Conservation (phyloP, 2,329 filamentous ascomycete species). For the Orbilia oligospora region DNA sequence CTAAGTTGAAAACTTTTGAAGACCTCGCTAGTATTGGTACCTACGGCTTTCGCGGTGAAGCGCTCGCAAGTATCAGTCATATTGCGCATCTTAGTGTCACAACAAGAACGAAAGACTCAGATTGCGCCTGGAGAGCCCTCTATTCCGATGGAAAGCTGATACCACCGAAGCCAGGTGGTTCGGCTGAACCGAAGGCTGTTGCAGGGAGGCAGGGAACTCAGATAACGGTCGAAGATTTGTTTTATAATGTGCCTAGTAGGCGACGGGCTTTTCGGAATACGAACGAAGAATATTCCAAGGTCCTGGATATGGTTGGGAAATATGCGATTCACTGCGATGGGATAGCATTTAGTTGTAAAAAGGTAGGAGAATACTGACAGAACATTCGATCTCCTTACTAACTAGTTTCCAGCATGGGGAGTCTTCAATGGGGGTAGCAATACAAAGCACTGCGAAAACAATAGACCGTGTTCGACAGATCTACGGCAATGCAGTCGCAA, state of each 20-base stretch:
- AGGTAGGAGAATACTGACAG: conserved; percentile 67
- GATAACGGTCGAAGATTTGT: conserved; percentile 95
- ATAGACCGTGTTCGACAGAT: conserved; percentile 91
- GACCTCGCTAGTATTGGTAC: conserved; percentile 91
- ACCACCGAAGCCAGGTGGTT: conserved; percentile 88
- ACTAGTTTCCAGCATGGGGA: conserved; percentile 76
- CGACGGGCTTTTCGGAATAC: conserved; percentile 89
- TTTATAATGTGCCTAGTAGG: conserved; percentile 94
- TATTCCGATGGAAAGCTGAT: conserved; percentile 87
- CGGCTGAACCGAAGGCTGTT: conserved; percentile 85
- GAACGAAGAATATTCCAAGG: conserved; percentile 97
- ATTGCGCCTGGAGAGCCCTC: conserved; percentile 89
- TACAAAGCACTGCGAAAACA: conserved; percentile 79
- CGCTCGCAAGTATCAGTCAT: conserved; percentile 96
- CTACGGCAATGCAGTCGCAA: conserved; percentile 85
- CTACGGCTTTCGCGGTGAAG: conserved; percentile 98
- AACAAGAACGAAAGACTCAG: conserved; percentile 89
- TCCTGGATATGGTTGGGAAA: conserved; percentile 91
- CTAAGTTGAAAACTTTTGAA: conserved; percentile 93
- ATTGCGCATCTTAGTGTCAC: conserved; percentile 96
- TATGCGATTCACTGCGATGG: conserved; percentile 92
- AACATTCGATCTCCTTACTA: neutral
- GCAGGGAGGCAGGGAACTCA: conserved; percentile 92
- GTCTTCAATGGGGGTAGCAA: conserved; percentile 83
- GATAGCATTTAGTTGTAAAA: conserved; percentile 97